Evolutionary conservation across 306 rosid genomes (phyloP), one percentile per base, ranked within the genome.

Genomic region (Vicia villosa): DNA sequence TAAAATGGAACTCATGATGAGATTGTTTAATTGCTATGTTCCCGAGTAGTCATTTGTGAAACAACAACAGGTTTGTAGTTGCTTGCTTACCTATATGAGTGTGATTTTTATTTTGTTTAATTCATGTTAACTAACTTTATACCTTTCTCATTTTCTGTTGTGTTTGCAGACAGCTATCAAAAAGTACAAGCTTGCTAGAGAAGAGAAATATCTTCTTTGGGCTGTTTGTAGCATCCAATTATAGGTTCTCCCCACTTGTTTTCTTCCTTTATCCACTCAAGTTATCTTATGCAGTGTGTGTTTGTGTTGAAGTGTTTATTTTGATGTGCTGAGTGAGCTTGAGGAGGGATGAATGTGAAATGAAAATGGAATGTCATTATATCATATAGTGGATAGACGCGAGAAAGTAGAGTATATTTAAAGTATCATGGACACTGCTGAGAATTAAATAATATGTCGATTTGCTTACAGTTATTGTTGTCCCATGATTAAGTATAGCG

Each of bases 201-300:
- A 91, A 85, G 99, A 95, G 74, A 87, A 92, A 59, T 89, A n/a
- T n/a, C n/a, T n/a, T n/a, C n/a, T n/a, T n/a, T n/a, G n/a, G n/a
- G n/a, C n/a, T n/a, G n/a, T n/a, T 77, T 91, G 99, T 73, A 95
- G 99, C 86, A 91, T 95, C 76, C 95, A 95, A 56, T 86, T 95
- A 83, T 97, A 95, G 99, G 99, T 95, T 86, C 37, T 65, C 68
- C 78, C 21, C 21, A 3, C 56, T 68, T 13, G 17, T 45, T 62
- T 16, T 45, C n/a, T 5, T 8, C 6, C 21, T 46, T 72, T 7
- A 1, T 42, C 9, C 21, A 22, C 47, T n/a, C n/a, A 24, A 61
- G 57, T 50, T 55, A 59, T 43, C 30, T 65, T 67, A 66, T 73
- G 13, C 20, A 13, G 38, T 41, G 3, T n/a, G n/a, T n/a, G n/a